Evolutionary conservation across 2,329 filamentous ascomycete species (phyloP).

Genomic region (Cladosporium sphaerospermum): DNA sequence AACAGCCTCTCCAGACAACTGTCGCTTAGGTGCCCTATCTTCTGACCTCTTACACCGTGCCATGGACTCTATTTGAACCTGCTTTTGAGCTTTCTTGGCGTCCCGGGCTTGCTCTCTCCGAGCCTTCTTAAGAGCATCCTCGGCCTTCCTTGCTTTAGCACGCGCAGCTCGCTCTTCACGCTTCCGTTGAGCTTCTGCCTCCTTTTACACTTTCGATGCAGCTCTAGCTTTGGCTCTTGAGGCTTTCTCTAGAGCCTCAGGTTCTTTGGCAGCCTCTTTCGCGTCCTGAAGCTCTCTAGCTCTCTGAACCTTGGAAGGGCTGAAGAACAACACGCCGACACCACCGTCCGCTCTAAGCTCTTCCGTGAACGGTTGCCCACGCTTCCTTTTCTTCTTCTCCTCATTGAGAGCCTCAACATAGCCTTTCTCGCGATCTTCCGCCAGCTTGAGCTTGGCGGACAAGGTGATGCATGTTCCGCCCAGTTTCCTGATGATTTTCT

Average conservation of each 20-base stretch:
- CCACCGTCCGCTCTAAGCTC: background rate
- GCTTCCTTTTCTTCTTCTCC: constrained; percentile 3
- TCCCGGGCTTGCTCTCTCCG: background rate
- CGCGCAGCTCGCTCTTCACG: background rate
- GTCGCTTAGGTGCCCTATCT: no score
- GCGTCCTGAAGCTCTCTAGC: background rate
- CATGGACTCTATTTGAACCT: background rate
- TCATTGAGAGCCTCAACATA: background rate
- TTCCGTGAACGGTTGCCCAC: background rate
- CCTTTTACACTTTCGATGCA: background rate
- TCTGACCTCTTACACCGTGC: background rate
- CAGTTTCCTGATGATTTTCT: background rate
- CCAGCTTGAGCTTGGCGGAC: background rate
- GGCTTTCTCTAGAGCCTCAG: background rate
- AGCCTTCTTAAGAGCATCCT: background rate
- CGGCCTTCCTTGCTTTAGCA: background rate
- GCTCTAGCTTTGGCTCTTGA: background rate
- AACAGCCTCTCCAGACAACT: no score
- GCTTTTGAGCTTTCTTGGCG: background rate
- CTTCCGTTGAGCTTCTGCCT: background rate
- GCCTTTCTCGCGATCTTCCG: background rate
- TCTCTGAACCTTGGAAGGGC: background rate
- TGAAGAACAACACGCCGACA: background rate
- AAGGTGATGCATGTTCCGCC: background rate
- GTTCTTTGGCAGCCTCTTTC: background rate